Percentiles rank a stretch among this genome's conserved stretches.
phyloP scores from a whole-genome alignment of 805 yeast genomes.

The Sugiyamaella chiloensis region DNA sequence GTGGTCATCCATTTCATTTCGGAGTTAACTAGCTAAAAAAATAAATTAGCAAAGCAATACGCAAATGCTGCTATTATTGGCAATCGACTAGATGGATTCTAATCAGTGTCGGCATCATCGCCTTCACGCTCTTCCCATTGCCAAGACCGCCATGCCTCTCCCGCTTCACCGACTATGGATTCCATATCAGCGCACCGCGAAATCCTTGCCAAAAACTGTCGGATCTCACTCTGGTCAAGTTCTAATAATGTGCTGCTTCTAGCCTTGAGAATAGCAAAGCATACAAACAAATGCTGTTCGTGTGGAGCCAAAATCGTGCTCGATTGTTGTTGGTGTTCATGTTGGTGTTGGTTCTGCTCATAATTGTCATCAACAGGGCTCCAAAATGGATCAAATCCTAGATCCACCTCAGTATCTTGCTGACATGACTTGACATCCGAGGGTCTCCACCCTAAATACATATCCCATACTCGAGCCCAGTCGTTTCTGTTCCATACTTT shows the following conservation, averaged over 20 bases:
- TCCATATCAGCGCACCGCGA: slow-evolving; percentile 63
- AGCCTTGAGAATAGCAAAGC: slow-evolving; percentile 75
- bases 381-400: slow-evolving; percentile 66
- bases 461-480: slow-evolving; percentile 88
- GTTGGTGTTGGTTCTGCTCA: too few relatives aligned
- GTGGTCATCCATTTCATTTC: slow-evolving; percentile 16
- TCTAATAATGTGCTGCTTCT: slow-evolving; percentile 76
- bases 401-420: slow-evolving; percentile 19
- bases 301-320: slow-evolving; percentile 39
- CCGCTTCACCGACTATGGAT: slow-evolving; percentile 70
- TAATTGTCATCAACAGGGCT: slow-evolving; percentile 43
- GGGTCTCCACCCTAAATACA: slow-evolving; percentile 64
- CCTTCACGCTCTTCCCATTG: slow-evolving; percentile 49
- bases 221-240: slow-evolving; percentile 84
- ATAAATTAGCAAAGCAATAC: too few relatives aligned
- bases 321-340: too few relatives aligned
- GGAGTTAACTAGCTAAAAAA: too few relatives aligned
- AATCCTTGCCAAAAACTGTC: slow-evolving; percentile 61
- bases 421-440: slow-evolving; percentile 13
- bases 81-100: too few relatives aligned
- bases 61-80: too few relatives aligned
- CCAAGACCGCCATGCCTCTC: slow-evolving; percentile 87
- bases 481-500: slow-evolving; percentile 78
- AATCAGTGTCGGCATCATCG: slow-evolving; percentile 37
- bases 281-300: slow-evolving; percentile 68